Base-by-base conservation (phyloP, 345 rosid genomes). In the Brassica carinata region DNA sequence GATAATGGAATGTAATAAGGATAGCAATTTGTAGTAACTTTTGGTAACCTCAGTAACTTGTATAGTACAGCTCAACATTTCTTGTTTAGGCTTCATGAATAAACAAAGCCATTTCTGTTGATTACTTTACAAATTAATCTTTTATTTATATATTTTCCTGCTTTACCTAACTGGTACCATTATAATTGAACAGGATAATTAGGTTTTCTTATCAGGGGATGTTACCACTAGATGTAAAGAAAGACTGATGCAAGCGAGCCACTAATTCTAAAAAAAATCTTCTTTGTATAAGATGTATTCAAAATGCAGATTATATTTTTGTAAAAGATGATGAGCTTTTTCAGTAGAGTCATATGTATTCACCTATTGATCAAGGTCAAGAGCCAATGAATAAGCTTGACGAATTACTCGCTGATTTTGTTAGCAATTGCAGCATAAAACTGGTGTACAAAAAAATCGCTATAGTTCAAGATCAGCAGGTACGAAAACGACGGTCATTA, bases 181-280 rank as follows among this genome's bases (percentile, higher is more conserved):
- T 74, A 74, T 59, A 69, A 40, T 43, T 51, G 29, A 26, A 80
- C 75, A 80, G 45, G n/a, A 14, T 69, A 48, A 51, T 80, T 80
- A 80, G 83, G 83, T 80, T 36, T 26, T 80, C 68, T 67, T 73
- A 45, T 73, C 73, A 55, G 9, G 67, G 19, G 61, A 3, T 73
- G 45, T 79, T 61, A 74, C 74, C 83, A 80, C 79, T 80, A 69
- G 19, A 61, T 76, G 18, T 70, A 34, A 72, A 71, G 66, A 34
- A 0, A 72, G 9, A 72, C 80, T 74, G 83, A 74, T 80, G 83
- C 34, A 70, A 69, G 75, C 79, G 79, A 74, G 79, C 83, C 83
- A 80, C 83, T 80, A 67, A 26, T 59, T 27, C 2, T 57, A 34
- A 15, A 72, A 36, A 65, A 65, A n/a, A 2, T 15, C 7, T n/a